phyloP scores from a whole-genome alignment of 345 rosid species.

The Moricandia arvensis region DNA sequence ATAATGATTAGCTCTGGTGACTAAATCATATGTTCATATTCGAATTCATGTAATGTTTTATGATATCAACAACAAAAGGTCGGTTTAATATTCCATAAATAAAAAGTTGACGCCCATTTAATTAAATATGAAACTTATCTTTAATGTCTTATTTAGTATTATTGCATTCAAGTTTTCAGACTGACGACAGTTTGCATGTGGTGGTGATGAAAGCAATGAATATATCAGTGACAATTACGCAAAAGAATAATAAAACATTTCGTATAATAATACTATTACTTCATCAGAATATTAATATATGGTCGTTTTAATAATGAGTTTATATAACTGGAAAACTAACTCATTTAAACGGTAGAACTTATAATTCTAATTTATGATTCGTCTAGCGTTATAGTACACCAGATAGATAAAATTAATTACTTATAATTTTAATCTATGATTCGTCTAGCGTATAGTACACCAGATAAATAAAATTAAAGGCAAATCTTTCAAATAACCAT shows the following conservation, averaged over 20 bases:
- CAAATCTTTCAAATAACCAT: too few relatives aligned
- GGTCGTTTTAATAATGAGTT: not conserved
- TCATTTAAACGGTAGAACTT: not conserved
- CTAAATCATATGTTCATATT: not conserved
- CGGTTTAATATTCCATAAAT: too few relatives aligned
- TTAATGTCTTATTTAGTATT: not conserved
- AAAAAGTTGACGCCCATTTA: too few relatives aligned
- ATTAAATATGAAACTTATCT: too few relatives aligned
- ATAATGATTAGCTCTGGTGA: slow-evolving; percentile 27
- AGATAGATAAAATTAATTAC: not conserved
- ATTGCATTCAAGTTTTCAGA: slow-evolving; percentile 25
- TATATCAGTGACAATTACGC: slow-evolving; percentile 28
- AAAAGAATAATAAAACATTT: slow-evolving; percentile 6
- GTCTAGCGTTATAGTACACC: not conserved
- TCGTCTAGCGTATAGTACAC: too few relatives aligned
- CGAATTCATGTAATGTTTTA: not conserved
- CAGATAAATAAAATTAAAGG: too few relatives aligned
- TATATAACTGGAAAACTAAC: not conserved
- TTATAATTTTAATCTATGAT: too few relatives aligned
- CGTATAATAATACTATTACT: not conserved
- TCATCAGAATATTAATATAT: not conserved
- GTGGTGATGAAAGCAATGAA: slow-evolving; percentile 34
- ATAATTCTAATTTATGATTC: not conserved
- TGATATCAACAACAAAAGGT: not conserved
- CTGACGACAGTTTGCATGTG: slow-evolving; percentile 33